These are phyloP conservation scores for Abrus precatorius DNA, from an alignment of 306 rosid species.

Conservation along the genomic window DNA sequence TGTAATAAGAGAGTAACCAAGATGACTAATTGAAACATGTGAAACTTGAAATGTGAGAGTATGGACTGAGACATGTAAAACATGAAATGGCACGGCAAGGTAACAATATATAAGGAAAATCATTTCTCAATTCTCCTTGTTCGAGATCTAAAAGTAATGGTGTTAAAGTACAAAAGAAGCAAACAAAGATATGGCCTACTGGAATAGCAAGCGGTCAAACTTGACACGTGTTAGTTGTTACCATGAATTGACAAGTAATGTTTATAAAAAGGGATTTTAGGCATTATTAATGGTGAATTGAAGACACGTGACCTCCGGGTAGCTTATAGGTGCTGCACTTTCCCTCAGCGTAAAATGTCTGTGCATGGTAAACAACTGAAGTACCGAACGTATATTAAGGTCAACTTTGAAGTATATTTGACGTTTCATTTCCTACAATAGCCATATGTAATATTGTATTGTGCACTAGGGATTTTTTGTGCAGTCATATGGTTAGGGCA, in stretches of 20 bases:
- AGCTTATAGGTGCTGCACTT: not conserved
- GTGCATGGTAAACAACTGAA: constrained; percentile 7
- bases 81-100: not conserved
- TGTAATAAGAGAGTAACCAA: too few relatives aligned
- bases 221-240: constrained; percentile 14
- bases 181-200: not conserved
- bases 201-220: not conserved
- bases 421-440: too few relatives aligned
- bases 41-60: not conserved
- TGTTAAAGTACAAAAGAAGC: too few relatives aligned
- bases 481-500: too few relatives aligned
- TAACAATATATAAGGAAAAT: too few relatives aligned
- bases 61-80: too few relatives aligned
- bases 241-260: not conserved
- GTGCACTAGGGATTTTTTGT: too few relatives aligned
- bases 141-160: too few relatives aligned
- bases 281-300: constrained; percentile 2
- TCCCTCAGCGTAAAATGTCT: not conserved
- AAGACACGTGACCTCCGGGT: constrained; percentile 1
- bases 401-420: not conserved
- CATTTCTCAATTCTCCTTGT: too few relatives aligned
- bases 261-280: not conserved
- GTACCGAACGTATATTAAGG: not conserved
- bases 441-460: too few relatives aligned
- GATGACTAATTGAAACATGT: not conserved